These are phyloP conservation scores for Fusarium camptoceras DNA, from an alignment of 2,329 filamentous ascomycete species.

Conservation along the genomic window DNA sequence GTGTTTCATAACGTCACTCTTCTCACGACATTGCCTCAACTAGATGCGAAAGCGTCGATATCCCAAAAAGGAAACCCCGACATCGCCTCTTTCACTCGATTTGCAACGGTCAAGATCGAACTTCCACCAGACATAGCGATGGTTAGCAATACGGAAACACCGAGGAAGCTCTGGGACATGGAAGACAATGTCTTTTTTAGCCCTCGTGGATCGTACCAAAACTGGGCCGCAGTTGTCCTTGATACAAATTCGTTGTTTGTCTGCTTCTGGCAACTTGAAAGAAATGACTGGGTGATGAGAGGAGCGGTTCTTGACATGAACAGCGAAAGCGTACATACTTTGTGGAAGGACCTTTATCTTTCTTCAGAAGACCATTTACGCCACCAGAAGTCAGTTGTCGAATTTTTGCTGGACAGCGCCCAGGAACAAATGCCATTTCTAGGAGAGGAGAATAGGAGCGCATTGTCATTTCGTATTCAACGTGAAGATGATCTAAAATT, in stretches of 20 bases:
- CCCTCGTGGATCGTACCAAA: background rate
- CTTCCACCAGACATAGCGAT: background rate
- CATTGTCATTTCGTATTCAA: background rate
- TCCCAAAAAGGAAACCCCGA: background rate
- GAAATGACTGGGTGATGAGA: background rate
- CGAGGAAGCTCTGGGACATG: background rate
- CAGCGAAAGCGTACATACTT: fast-evolving
- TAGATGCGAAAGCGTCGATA: fast-evolving
- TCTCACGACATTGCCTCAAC: background rate
- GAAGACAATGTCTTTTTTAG: background rate
- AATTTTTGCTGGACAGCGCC: background rate
- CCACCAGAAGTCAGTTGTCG: background rate
- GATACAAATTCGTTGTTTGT: background rate
- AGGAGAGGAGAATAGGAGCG: background rate
- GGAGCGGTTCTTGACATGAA: background rate
- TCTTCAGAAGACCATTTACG: background rate
- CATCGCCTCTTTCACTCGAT: background rate
- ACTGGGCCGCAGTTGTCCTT: background rate
- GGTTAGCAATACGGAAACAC: background rate
- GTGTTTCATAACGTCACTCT: background rate
- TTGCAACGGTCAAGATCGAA: background rate
- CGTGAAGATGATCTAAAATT: background rate
- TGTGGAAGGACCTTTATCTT: background rate
- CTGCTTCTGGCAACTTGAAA: background rate
- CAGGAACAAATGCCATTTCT: background rate